Conservation (phyloP, 352 stramenopile genomes). For the Saprolegnia parasitica region DNA sequence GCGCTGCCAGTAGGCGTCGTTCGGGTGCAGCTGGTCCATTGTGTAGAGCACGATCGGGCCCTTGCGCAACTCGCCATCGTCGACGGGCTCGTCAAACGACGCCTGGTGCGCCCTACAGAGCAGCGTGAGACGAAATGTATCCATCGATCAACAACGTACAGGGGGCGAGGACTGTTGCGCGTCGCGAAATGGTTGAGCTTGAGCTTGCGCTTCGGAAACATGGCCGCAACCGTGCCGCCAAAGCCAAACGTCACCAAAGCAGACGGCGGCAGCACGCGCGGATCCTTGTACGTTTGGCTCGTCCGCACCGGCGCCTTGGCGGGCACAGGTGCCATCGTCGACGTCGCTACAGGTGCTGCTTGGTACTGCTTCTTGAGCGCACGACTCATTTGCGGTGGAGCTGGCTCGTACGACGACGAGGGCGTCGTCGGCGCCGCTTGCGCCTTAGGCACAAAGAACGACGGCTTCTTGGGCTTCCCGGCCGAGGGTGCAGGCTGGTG, state of each 20-base stretch:
- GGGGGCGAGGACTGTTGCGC: constrained; percentile 57
- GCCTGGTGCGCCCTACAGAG: constrained; percentile 1
- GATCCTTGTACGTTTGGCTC: constrained; percentile 58
- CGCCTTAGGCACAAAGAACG: constrained; percentile 18
- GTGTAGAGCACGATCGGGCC: constrained; percentile 72
- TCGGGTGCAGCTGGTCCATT: constrained; percentile 77
- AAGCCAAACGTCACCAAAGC: constrained; percentile 81
- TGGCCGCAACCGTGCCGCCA: constrained; percentile 83
- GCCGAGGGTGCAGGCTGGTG: neutral
- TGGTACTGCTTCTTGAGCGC: constrained; percentile 21
- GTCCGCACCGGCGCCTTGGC: neutral
- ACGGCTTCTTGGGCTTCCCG: constrained; percentile 1
- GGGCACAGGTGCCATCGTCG: neutral
- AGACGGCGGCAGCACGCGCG: constrained; percentile 61
- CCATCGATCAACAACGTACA: constrained; percentile 9
- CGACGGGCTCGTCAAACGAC: constrained; percentile 25
- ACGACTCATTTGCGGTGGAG: constrained; percentile 13
- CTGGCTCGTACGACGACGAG: constrained; percentile 2
- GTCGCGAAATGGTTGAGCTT: constrained; percentile 58
- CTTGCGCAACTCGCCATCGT: constrained; percentile 66
- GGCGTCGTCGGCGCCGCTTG: neutral
- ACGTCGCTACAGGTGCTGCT: neutral
- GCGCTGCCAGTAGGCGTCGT: constrained; percentile 57
- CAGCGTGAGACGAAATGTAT: constrained; percentile 6
- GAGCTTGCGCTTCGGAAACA: constrained; percentile 85